A percentile compares a stretch with the other conserved stretches of the same genome.
These are phyloP conservation scores for Lepidium africanum DNA, from an alignment of 345 rosid genomes.

Conservation along the genomic window DNA sequence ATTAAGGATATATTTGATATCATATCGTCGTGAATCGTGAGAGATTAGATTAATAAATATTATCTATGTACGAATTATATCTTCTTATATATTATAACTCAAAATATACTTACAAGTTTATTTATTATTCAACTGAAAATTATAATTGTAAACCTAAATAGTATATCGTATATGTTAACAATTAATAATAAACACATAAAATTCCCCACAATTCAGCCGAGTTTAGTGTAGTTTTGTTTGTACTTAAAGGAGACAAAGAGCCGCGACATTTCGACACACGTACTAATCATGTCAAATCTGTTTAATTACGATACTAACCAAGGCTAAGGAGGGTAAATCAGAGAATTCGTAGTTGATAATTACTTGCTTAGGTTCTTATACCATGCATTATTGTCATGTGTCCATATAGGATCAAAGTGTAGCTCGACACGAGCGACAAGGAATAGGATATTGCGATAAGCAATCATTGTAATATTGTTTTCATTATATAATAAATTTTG, in stretches of 20 bases:
- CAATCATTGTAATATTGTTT: not conserved
- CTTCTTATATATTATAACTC: too few species aligned
- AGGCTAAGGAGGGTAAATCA: not conserved
- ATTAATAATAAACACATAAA: not conserved
- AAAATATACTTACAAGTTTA: not conserved
- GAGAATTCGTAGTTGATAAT: slow-evolving; percentile 6
- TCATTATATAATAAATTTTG: not conserved
- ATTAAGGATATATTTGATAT: not conserved
- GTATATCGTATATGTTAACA: not conserved
- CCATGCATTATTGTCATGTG: slow-evolving; percentile 10
- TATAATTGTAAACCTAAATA: not conserved
- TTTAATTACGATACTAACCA: slow-evolving; percentile 24
- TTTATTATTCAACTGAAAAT: not conserved
- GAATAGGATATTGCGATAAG: not conserved
- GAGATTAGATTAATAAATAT: not conserved
- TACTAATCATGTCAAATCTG: slow-evolving; percentile 21
- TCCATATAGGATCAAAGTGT: slow-evolving; percentile 8
- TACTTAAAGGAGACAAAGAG: slow-evolving; percentile 13
- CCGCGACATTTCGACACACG: slow-evolving; percentile 19
- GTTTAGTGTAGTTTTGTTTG: slow-evolving; percentile 17
- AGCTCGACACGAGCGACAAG: slow-evolving; percentile 21
- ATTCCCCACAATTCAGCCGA: slow-evolving; percentile 2
- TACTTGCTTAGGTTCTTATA: not conserved
- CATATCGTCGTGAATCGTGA: not conserved
- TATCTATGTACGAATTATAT: not conserved